Evolutionary conservation across 345 rosid species (phyloP).

Genomic region (Laguncularia racemosa): DNA sequence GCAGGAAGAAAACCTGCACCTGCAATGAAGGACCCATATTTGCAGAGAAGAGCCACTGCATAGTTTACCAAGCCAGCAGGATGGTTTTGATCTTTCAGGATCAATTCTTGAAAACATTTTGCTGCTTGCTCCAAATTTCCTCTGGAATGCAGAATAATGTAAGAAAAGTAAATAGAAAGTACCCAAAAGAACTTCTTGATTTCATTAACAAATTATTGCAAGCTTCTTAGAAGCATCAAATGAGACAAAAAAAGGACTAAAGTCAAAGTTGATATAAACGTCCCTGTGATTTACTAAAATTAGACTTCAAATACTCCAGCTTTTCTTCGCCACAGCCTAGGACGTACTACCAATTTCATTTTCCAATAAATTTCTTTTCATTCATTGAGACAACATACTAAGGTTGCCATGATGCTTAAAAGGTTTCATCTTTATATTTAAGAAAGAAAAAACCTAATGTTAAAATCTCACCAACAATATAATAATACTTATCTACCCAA

Average conservation of each 20-base stretch:
- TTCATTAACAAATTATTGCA: too few species aligned
- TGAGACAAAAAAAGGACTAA: too few species aligned
- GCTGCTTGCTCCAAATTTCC: constrained; percentile 78
- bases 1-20: constrained; percentile 29
- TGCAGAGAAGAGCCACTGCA: constrained; percentile 78
- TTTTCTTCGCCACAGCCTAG: neutral
- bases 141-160: constrained; percentile 33
- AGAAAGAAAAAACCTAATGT: too few species aligned
- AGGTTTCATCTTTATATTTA: too few species aligned
- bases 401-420: too few species aligned
- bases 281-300: too few species aligned
- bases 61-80: constrained; percentile 83
- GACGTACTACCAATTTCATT: neutral
- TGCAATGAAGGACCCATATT: constrained; percentile 66
- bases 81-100: constrained; percentile 86
- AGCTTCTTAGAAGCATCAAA: too few species aligned
- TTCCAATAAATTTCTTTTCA: neutral
- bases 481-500: too few species aligned
- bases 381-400: too few species aligned
- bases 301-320: too few species aligned
- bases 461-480: too few species aligned
- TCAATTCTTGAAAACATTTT: constrained; percentile 80
- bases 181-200: neutral
- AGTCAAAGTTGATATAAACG: neutral
- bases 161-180: neutral